Evolutionary conservation across 495 filamentous ascomycete genomes (phyloP), one percentile per base, ranked within the genome.

Genomic region (Trichoderma parareesei): DNA sequence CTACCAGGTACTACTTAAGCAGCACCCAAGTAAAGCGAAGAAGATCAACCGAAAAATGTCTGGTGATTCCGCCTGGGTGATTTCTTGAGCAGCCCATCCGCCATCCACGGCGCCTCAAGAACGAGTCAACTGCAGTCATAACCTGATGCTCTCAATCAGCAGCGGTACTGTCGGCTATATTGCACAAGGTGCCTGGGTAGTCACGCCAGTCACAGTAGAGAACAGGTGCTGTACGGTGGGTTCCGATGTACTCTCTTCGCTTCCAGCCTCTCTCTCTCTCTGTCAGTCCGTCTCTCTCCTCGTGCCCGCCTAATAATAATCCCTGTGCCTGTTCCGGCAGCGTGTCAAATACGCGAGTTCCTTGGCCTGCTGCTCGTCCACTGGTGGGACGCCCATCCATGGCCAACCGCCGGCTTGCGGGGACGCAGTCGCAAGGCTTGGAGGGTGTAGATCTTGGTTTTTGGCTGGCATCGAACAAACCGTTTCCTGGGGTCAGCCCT

Each of bases 371-470:
- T 27, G 37, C 27, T 18, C 10, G 6, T 57, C 53, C 27, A 13
- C 53, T 9, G 10, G 53, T 35, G 53, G 53, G 53, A 27, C 27
- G 27, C 27, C 27, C 27, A 27, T 27, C 10, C 53, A 9, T 57
- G 14, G 53, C 53, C 53, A 57, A 57, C 8, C 27, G 60, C 63
- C 61, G 20, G n/a, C 66, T 61, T 63, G 67, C 64, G 65, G 62
- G 67, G 62, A 43, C 62, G 33, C 35, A 55, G 46, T 38, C 44
- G 35, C 44, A 20, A 55, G 62, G 27, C 38, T 38, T 49, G 35
- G 18, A n/a, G 20, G 48, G 49, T 33, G 63, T 35, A 65, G 67
- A 70, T 70, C 69, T 67, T 35, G 40, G 37, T 70, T 70, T 70
- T 67, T 64, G 65, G 35, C 65, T 66, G 67, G 64, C 53, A 70